Evolutionary conservation across 1,284 basidiomycete species (phyloP), one percentile per base, ranked within the genome.

Genomic region (Cutaneotrichosporon dermatis): DNA sequence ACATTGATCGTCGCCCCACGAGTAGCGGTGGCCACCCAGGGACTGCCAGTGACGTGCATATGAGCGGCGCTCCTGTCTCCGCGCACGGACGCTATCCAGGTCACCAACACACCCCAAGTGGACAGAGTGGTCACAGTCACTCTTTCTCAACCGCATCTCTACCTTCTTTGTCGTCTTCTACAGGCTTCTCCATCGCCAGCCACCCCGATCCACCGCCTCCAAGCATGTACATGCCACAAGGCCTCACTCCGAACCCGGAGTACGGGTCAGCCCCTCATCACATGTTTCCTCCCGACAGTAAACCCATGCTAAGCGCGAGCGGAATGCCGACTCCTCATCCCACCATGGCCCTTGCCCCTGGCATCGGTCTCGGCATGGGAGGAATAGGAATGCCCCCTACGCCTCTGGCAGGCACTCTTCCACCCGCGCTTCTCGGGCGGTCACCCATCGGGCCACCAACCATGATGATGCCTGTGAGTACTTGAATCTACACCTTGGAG

Each of bases 131-230:
- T 2, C 60, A 64, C 41, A 59, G 56, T 41, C 60, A 63, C 45
- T 58, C 65, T 10, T 66, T 63, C 56, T 59, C 60, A 11, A 60
- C 54, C 6, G 60, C 63, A 10, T 67, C 65, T 2, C 56, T 65
- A 2, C 58, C 63, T 1, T 66, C 64, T 4, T 53, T 66, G 3
- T 66, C 62, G 7, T 61, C 55, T 13, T 64, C 62, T 2, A 59
- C 60, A 3, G 61, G 60, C 3, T 60, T 62, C 43, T 65, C 63
- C 13, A 44, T 65, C 6, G 54, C 55, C 7, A 61, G 57, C 10
- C 61, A 62, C 12, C 40, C 49, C 10, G 61, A 57, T n/a, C 15
- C 51, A 36, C 37, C 41, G 15, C 45, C 44, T 9, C 40, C 48
- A n/a, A 45, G 51, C 11, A 57, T 61, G 51, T 61, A 57, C 52